Percentiles rank a stretch among this genome's conserved stretches.
Conservation (phyloP, 2,329 filamentous ascomycete species). For the Elsinoe fawcettii region DNA sequence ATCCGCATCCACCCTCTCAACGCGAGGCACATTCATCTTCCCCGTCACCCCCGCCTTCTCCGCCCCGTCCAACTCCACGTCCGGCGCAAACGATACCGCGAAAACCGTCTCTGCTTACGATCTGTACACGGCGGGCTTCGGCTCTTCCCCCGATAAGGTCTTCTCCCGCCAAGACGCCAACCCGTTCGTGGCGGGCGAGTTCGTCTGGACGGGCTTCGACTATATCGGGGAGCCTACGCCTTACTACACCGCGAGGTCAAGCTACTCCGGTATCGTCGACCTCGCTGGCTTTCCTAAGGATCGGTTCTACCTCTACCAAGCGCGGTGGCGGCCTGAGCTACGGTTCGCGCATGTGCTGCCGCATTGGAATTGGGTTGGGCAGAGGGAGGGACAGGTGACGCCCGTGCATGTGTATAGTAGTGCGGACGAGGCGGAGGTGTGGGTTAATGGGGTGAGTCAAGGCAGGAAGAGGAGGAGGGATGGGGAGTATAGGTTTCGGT, state of each 20-base stretch:
- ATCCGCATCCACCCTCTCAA: conserved; percentile 40
- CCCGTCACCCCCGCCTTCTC: conserved; percentile 38
- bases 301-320: conserved; percentile 48
- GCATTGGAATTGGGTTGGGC: conserved; percentile 48
- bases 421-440: conserved; percentile 49
- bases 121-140: conserved; percentile 42
- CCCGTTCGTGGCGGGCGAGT: conserved; percentile 47
- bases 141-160: conserved; percentile 47
- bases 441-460: conserved; percentile 43
- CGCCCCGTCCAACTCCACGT: conserved; percentile 33
- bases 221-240: conserved; percentile 47
- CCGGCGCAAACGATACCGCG: conserved; percentile 34
- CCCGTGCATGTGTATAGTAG: conserved; percentile 49
- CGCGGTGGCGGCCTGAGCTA: conserved; percentile 45
- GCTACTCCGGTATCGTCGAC: conserved; percentile 52
- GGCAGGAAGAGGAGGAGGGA: conserved; percentile 34
- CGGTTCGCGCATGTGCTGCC: conserved; percentile 47
- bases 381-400: conserved; percentile 40
- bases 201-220: conserved; percentile 47
- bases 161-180: conserved; percentile 43
- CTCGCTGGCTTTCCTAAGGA: conserved; percentile 52
- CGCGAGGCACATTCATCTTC: conserved; percentile 47
- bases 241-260: conserved; percentile 42
- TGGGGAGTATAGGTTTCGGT: conserved; percentile 44
- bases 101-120: conserved; percentile 45